Conservation (phyloP, 768 basidiomycete genomes). For the Boletus patriciae region DNA sequence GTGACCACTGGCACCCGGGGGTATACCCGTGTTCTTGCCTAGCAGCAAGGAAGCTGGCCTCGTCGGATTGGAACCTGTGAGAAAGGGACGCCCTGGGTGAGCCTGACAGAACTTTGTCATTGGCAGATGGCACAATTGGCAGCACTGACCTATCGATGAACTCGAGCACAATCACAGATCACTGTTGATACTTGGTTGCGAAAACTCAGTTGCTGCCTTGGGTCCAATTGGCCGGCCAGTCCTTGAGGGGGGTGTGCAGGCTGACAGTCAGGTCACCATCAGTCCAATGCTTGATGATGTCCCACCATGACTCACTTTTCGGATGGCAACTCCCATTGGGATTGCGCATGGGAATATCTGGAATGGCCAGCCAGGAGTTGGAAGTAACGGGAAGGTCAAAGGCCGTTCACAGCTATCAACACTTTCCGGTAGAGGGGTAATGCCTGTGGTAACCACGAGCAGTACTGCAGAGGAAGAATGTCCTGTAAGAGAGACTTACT, state of each 20-base stretch:
- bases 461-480: too few relatives aligned
- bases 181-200: constrained; percentile 1
- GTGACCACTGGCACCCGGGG: too few relatives aligned
- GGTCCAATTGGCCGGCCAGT: constrained; percentile 3
- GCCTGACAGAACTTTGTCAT: too few relatives aligned
- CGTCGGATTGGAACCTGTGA: background rate
- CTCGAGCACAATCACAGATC: background rate
- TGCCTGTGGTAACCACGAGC: too few relatives aligned
- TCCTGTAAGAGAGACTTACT: too few relatives aligned
- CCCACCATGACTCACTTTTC: background rate
- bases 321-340: background rate
- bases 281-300: constrained; percentile 1
- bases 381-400: too few relatives aligned
- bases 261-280: background rate
- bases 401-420: too few relatives aligned
- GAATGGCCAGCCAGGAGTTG: background rate
- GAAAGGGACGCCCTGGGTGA: background rate
- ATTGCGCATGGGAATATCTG: background rate
- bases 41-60: background rate
- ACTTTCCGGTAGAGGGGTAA: too few relatives aligned
- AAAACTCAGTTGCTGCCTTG: constrained; percentile 1
- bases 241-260: background rate
- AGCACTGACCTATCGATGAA: constrained; percentile 5
- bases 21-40: too few relatives aligned
- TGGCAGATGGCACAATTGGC: too few relatives aligned